phyloP scores from a whole-genome alignment of 306 rosid genomes.

The Fragaria nilgerrensis region DNA sequence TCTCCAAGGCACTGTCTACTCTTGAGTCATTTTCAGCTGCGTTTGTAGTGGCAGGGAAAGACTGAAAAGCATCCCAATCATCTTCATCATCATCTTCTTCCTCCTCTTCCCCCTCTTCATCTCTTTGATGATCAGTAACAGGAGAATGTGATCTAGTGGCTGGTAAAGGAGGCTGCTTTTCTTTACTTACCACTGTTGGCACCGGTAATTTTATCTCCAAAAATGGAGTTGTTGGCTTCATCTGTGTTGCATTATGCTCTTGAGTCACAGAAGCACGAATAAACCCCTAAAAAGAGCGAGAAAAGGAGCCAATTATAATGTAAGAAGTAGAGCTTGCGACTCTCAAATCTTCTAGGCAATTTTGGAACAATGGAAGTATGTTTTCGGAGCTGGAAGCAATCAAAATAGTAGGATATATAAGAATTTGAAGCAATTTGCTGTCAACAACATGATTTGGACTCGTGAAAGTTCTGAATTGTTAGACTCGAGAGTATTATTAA shows the following conservation, averaged over 20 bases:
- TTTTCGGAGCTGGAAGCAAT: no score
- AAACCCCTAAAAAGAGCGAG: slow-evolving; percentile 50
- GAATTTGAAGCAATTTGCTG: no score
- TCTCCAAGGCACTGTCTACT: slow-evolving; percentile 31
- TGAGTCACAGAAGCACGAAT: slow-evolving; percentile 86
- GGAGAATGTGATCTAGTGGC: slow-evolving; percentile 17
- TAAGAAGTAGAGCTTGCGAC: not conserved
- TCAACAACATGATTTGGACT: no score
- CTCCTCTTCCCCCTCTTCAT: slow-evolving; percentile 29
- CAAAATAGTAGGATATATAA: no score
- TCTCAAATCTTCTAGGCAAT: not conserved
- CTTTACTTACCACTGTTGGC: slow-evolving; percentile 42
- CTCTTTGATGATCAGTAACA: slow-evolving; percentile 29
- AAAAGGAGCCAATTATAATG: not conserved
- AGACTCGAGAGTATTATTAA: no score
- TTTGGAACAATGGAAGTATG: not conserved
- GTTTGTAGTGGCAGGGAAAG: slow-evolving; percentile 64
- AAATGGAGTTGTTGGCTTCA: slow-evolving; percentile 45
- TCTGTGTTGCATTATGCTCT: slow-evolving; percentile 46
- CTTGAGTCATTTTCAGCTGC: slow-evolving; percentile 46
- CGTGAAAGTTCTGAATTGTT: no score
- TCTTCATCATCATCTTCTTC: slow-evolving; percentile 88
- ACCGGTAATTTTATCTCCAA: slow-evolving; percentile 67
- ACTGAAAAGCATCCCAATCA: slow-evolving; percentile 96
- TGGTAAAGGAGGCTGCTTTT: slow-evolving; percentile 28